A percentile compares a stretch with the other conserved stretches of the same genome.
phyloP scores from a whole-genome alignment of 306 rosid species.

The Vicia villosa region DNA sequence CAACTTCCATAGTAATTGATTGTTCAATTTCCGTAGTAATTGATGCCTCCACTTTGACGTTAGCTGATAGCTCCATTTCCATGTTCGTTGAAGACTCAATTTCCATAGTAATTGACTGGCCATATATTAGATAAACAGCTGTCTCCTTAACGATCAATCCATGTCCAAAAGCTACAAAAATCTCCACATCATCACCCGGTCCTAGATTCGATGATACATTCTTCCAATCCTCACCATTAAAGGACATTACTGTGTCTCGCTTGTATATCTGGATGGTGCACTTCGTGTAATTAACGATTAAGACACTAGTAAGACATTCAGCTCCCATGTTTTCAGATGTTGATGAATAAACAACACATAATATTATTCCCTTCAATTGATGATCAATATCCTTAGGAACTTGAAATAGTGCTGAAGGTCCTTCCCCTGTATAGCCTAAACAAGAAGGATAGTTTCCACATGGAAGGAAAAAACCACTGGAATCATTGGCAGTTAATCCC shows the following conservation, averaged over 20 bases:
- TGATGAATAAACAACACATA: not conserved
- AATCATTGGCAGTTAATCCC: not conserved
- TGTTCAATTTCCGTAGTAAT: too few relatives aligned
- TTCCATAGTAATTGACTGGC: not conserved
- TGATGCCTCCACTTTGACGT: not conserved
- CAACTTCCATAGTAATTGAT: not conserved
- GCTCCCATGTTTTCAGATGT: not conserved
- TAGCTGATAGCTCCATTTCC: not conserved
- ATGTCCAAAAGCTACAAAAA: not conserved
- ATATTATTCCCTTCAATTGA: not conserved
- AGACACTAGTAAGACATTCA: slow-evolving; percentile 8
- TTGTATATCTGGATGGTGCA: not conserved
- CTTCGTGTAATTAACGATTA: not conserved
- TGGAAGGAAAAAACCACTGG: not conserved
- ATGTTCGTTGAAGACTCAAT: not conserved
- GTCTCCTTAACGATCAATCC: not conserved
- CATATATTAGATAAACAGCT: not conserved
- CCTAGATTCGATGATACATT: not conserved
- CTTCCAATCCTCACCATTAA: not conserved
- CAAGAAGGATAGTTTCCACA: not conserved
- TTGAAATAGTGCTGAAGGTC: not conserved
- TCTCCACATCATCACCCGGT: not conserved
- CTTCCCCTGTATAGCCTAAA: not conserved
- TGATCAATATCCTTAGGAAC: not conserved
- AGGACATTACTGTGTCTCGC: not conserved